Percentiles rank a stretch among this genome's conserved stretches.
phyloP scores from a whole-genome alignment of 768 basidiomycete genomes.

The Mycena sanguinolenta region DNA sequence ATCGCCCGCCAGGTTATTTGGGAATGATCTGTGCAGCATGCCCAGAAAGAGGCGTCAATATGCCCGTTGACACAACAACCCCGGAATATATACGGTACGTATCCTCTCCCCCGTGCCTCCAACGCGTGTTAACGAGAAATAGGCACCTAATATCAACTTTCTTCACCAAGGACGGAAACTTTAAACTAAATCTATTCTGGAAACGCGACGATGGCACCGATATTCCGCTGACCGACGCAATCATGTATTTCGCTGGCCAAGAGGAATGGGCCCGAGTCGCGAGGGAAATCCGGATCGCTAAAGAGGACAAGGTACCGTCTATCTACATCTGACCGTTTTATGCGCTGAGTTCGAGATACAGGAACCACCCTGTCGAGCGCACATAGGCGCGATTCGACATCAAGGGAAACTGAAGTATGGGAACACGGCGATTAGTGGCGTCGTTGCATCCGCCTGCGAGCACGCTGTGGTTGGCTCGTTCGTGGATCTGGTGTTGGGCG shows the following conservation, averaged over 20 bases:
- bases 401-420: conserved; percentile 15
- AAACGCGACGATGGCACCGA: conserved; percentile 18
- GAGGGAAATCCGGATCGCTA: background rate
- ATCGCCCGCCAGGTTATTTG: background rate
- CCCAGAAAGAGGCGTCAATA: background rate
- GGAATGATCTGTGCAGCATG: background rate
- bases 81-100: background rate
- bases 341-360: background rate
- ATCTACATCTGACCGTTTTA: background rate
- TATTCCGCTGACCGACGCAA: background rate
- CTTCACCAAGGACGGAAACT: background rate
- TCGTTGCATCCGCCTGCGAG: conserved; percentile 20
- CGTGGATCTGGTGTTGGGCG: conserved; percentile 21
- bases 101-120: background rate
- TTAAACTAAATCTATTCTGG: background rate
- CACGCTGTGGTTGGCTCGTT: conserved; percentile 23
- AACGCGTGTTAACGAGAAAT: background rate
- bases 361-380: conserved; percentile 14
- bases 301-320: conserved; percentile 4
- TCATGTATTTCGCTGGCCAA: conserved; percentile 10
- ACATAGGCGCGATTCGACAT: conserved; percentile 25
- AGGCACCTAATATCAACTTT: background rate
- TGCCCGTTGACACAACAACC: background rate
- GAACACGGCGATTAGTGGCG: conserved; percentile 1
- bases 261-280: background rate